phyloP scores from a whole-genome alignment of 2,329 filamentous ascomycete genomes.

The Thermothelomyces thermophilus region DNA sequence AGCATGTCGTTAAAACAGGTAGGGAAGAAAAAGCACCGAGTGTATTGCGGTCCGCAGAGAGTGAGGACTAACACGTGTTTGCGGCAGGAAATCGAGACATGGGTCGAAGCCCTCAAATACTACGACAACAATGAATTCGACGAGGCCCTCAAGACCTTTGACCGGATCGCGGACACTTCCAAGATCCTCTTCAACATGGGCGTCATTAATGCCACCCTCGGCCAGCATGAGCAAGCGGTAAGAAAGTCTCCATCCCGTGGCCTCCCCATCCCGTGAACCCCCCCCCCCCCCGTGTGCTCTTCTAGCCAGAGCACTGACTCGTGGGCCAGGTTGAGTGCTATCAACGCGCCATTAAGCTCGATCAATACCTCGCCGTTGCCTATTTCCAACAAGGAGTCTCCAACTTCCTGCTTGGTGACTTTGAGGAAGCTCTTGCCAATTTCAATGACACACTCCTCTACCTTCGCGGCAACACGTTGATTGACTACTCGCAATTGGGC shows the following conservation, averaged over 20 bases:
- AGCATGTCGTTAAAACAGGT: conserved; percentile 58
- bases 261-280: too few species aligned
- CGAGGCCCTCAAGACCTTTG: conserved; percentile 75
- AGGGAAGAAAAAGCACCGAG: conserved; percentile 13
- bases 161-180: conserved; percentile 84
- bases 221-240: conserved; percentile 93
- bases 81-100: conserved; percentile 90
- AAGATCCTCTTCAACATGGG: conserved; percentile 99
- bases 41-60: neutral
- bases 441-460: conserved; percentile 98
- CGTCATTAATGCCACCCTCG: conserved; percentile 92
- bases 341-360: conserved; percentile 80
- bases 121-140: conserved; percentile 99
- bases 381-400: conserved; percentile 99
- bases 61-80: conserved; percentile 1
- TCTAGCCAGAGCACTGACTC: neutral
- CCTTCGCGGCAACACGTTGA: conserved; percentile 90
- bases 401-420: conserved; percentile 94
- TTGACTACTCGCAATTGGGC: conserved; percentile 94
- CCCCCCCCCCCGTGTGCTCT: too few species aligned
- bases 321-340: conserved; percentile 76
- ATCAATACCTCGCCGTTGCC: conserved; percentile 92
- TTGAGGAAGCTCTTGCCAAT: conserved; percentile 93
- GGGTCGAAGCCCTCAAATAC: conserved; percentile 82
- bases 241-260: conserved; percentile 31